Percentiles rank a stretch among this genome's conserved stretches.
phyloP scores from a whole-genome alignment of 192 early-diverging fungal genomes.

The Physocladia obscura region DNA sequence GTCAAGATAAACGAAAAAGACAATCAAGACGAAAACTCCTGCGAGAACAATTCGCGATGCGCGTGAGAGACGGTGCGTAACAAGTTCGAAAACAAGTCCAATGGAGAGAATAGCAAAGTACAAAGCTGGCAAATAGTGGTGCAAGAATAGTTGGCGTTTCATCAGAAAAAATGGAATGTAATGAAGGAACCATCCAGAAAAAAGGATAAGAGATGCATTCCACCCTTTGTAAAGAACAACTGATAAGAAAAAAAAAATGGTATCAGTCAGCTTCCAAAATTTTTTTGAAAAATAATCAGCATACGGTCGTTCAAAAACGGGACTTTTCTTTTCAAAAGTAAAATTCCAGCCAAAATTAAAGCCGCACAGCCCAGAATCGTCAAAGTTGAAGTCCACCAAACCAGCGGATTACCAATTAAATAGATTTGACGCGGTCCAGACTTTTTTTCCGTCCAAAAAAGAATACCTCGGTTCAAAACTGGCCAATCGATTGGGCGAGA shows the following conservation, averaged over 20 bases:
- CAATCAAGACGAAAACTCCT: conserved; percentile 51
- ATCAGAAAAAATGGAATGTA: conserved; percentile 89
- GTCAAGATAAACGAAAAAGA: conserved; percentile 61
- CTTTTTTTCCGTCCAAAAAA: conserved; percentile 54
- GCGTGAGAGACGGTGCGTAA: conserved; percentile 60
- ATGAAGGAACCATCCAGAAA: conserved; percentile 78
- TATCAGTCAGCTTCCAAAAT: background rate
- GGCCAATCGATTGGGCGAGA: conserved; percentile 62
- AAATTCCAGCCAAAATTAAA: conserved; percentile 17
- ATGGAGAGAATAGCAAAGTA: conserved; percentile 81
- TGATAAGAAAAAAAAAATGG: conserved; percentile 24
- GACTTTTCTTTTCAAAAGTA: conserved; percentile 37
- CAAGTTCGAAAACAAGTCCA: conserved; percentile 71
- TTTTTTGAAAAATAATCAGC: background rate
- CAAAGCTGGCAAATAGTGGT: conserved; percentile 93
- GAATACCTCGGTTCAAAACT: conserved; percentile 46
- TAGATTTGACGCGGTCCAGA: conserved; percentile 43
- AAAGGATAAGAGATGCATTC: conserved; percentile 51
- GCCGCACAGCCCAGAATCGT: conserved; percentile 29
- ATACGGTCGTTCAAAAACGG: conserved; percentile 19
- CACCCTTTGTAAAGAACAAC: conserved; percentile 19
- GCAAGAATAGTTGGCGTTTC: conserved; percentile 86
- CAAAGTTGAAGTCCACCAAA: conserved; percentile 39
- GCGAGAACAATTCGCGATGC: conserved; percentile 50
- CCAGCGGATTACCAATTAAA: conserved; percentile 55